Conservation (phyloP, 352 stramenopile genomes). For the Phytophthora brassicae region DNA sequence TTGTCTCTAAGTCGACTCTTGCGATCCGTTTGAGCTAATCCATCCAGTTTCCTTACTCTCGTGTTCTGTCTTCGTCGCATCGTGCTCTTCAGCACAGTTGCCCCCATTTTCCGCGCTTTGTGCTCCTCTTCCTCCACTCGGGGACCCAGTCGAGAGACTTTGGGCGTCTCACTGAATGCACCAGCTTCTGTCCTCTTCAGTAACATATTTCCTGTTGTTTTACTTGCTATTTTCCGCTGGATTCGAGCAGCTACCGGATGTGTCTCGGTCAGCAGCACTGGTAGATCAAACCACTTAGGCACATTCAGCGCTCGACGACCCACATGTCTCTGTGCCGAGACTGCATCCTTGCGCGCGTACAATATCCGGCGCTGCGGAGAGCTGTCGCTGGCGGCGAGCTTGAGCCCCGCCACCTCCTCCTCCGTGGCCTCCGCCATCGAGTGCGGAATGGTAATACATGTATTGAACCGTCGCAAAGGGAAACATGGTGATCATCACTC, state of each 20-base stretch:
- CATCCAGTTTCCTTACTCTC: slow-evolving; percentile 35
- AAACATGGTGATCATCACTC: slow-evolving; percentile 12
- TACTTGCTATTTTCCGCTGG: slow-evolving; percentile 33
- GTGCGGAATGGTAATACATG: slow-evolving; percentile 2
- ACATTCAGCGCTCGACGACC: slow-evolving; percentile 24
- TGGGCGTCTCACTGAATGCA: slow-evolving; percentile 19
- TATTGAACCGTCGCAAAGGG: slow-evolving; percentile 7
- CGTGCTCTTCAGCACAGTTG: slow-evolving; percentile 11
- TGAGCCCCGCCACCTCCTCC: slow-evolving; percentile 1
- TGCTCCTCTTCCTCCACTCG: slow-evolving; percentile 22
- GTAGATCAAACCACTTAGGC: slow-evolving; percentile 69
- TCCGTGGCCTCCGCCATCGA: slow-evolving; percentile 14
- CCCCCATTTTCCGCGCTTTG: slow-evolving; percentile 20
- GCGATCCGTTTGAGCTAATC: slow-evolving; percentile 15
- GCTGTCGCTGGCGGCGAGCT: not conserved
- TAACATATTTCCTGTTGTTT: not conserved
- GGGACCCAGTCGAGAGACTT: slow-evolving; percentile 46
- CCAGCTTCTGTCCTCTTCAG: not conserved
- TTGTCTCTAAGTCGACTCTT: slow-evolving; percentile 47
- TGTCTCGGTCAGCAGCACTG: slow-evolving; percentile 50
- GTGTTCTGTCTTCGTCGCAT: slow-evolving; percentile 31
- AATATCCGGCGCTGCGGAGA: slow-evolving; percentile 36
- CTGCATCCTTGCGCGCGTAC: slow-evolving; percentile 26
- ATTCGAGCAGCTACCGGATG: slow-evolving; percentile 42
- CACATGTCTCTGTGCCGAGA: slow-evolving; percentile 14